Evolutionary conservation across 306 rosid species (phyloP).

Genomic region (Trifolium repens): DNA sequence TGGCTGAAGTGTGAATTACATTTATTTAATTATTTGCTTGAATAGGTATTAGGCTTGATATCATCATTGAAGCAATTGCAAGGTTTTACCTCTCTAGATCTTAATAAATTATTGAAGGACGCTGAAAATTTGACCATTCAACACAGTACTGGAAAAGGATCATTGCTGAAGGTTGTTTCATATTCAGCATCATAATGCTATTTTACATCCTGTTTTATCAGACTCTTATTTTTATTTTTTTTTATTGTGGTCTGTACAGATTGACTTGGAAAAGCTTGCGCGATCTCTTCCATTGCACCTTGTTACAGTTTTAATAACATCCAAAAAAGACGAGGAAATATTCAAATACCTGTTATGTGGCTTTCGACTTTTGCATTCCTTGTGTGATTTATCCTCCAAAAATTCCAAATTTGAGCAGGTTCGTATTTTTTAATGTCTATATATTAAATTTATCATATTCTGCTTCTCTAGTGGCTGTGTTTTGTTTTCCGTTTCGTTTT

Average conservation of each 20-base stretch:
- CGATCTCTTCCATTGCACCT: slow-evolving; percentile 87
- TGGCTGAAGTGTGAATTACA: slow-evolving; percentile 33
- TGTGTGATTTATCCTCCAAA: slow-evolving; percentile 88
- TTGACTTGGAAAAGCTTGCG: slow-evolving; percentile 86
- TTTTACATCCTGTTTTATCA: slow-evolving; percentile 36
- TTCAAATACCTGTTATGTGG: slow-evolving; percentile 75
- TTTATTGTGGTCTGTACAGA: slow-evolving; percentile 57
- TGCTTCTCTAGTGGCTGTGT: slow-evolving; percentile 27
- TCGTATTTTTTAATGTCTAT: slow-evolving; percentile 26
- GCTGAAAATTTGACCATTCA: slow-evolving; percentile 74
- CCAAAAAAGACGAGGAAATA: slow-evolving; percentile 62
- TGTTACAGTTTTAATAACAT: slow-evolving; percentile 60
- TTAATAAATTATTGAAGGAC: slow-evolving; percentile 71
- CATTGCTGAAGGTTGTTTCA: slow-evolving; percentile 59
- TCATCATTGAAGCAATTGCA: slow-evolving; percentile 76
- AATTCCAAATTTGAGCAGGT: slow-evolving; percentile 91
- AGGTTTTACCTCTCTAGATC: slow-evolving; percentile 65
- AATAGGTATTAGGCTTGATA: slow-evolving; percentile 70
- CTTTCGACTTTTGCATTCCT: slow-evolving; percentile 82
- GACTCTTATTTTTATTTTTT: slow-evolving; percentile 20
- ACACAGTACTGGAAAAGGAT: slow-evolving; percentile 57
- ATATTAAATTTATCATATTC: slow-evolving; percentile 24
- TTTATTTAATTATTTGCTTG: slow-evolving; percentile 40
- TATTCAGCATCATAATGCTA: slow-evolving; percentile 31
- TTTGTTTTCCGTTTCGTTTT: slow-evolving; percentile 4